Percentiles rank a stretch among this genome's conserved stretches.
phyloP scores from a whole-genome alignment of 1,284 basidiomycete species.

The Polyporus tsugae region DNA sequence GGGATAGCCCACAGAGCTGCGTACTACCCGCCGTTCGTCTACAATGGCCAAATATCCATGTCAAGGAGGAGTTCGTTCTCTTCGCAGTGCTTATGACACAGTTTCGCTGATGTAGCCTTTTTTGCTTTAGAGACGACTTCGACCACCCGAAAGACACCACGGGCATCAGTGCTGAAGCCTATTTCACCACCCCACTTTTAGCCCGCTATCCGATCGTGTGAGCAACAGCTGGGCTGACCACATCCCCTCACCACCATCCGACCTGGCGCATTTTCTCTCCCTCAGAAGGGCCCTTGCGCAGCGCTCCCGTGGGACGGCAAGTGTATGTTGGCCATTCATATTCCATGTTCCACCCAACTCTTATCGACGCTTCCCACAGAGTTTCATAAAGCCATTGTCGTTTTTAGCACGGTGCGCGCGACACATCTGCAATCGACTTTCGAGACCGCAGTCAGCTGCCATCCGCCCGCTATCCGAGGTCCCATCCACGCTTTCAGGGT shows the following conservation, averaged over 20 bases:
- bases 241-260: background rate
- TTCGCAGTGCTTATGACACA: conserved; percentile 12
- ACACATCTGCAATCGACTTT: conserved; percentile 4
- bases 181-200: background rate
- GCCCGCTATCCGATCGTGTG: background rate
- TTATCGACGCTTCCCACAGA: background rate
- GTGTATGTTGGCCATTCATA: background rate
- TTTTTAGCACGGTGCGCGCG: conserved; percentile 14
- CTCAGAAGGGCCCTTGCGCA: background rate
- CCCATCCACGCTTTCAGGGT: conserved; percentile 9
- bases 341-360: background rate
- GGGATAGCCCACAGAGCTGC: background rate
- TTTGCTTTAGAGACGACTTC: conserved; percentile 44
- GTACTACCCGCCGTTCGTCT: conserved; percentile 37
- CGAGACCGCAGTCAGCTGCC: conserved; percentile 11
- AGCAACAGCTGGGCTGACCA: too few relatives aligned
- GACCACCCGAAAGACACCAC: conserved; percentile 29
- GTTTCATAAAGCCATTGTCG: conserved; percentile 14
- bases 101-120: conserved; percentile 23
- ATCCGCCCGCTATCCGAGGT: conserved; percentile 16
- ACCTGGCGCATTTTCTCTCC: background rate
- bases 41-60: conserved; percentile 67
- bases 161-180: background rate
- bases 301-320: background rate
- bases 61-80: conserved; percentile 61